Conservation (phyloP, 768 basidiomycete genomes). For the Pleurotus ostreatus region DNA sequence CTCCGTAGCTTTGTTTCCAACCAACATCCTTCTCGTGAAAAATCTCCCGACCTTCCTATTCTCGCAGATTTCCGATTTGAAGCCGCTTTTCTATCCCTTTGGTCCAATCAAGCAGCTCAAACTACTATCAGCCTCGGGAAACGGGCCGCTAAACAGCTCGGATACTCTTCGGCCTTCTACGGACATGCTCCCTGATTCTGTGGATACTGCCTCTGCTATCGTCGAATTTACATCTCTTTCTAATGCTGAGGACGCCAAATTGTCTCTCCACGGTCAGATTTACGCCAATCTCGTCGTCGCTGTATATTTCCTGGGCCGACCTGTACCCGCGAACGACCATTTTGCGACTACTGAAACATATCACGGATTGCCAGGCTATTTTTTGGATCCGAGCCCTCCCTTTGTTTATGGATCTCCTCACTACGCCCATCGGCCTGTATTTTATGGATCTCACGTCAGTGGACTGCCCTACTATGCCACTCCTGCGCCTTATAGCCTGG, state of each 20-base stretch:
- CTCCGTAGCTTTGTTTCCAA: constrained; percentile 33
- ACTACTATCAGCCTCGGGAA: constrained; percentile 1
- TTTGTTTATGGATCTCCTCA: background rate
- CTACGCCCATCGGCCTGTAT: background rate
- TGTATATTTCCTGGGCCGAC: background rate
- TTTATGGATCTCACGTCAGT: background rate
- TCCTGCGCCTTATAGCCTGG: background rate
- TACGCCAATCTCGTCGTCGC: constrained; percentile 38
- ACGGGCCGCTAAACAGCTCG: background rate
- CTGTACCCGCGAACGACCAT: background rate
- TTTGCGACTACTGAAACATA: background rate
- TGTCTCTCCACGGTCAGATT: constrained; percentile 54
- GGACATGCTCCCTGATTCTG: constrained; percentile 18
- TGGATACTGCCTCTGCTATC: constrained; percentile 46
- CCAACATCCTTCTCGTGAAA: constrained; percentile 53
- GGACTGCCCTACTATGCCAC: background rate
- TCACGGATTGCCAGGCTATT: background rate
- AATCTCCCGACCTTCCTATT: constrained; percentile 68
- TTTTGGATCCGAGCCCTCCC: constrained; percentile 1
- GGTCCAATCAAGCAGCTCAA: constrained; percentile 63
- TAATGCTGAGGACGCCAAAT: constrained; percentile 63
- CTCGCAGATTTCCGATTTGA: constrained; percentile 59
- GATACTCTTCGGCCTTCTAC: constrained; percentile 28
- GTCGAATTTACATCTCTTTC: constrained; percentile 58
- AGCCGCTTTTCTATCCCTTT: constrained; percentile 73